A percentile compares a stretch with the other conserved stretches of the same genome.
Evolutionary conservation across 805 yeast species (phyloP).

Genomic region (Ogataea naganishii): DNA sequence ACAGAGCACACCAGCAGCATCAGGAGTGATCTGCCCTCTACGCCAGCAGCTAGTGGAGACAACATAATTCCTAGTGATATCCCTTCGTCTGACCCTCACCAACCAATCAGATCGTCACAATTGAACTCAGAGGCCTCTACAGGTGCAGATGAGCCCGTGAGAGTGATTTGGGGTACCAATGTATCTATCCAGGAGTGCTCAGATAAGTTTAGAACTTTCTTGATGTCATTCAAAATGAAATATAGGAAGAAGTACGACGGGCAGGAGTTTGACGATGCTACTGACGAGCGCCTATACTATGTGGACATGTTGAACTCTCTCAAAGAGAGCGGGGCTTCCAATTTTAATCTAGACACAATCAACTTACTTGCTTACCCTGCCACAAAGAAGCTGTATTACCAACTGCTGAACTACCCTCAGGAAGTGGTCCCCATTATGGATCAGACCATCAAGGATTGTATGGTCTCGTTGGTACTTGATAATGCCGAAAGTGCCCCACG

Average conservation of each 20-base stretch:
- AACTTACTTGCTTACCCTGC: slow-evolving; percentile 70
- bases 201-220: slow-evolving; percentile 69
- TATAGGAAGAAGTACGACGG: slow-evolving; percentile 53
- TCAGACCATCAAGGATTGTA: slow-evolving; percentile 84
- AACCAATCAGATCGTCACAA: slow-evolving; percentile 6
- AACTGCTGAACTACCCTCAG: slow-evolving; percentile 87
- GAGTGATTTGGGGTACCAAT: slow-evolving; percentile 98
- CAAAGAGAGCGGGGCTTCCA: slow-evolving; percentile 72
- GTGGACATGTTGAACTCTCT: slow-evolving; percentile 64
- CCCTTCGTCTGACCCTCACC: slow-evolving; percentile 1
- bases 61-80: slow-evolving; percentile 2
- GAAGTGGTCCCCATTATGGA: slow-evolving; percentile 98
- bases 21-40: slow-evolving; percentile 12
- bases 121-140: slow-evolving; percentile 16
- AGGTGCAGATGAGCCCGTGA: slow-evolving; percentile 57
- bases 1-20: slow-evolving; percentile 25
- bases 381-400: slow-evolving; percentile 74
- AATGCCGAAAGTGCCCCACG: slow-evolving; percentile 26
- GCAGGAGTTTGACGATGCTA: slow-evolving; percentile 26
- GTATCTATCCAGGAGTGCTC: slow-evolving; percentile 87
- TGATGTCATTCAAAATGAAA: slow-evolving; percentile 75
- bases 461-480: slow-evolving; percentile 65
- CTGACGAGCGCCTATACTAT: slow-evolving; percentile 69
- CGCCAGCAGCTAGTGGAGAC: slow-evolving; percentile 13
- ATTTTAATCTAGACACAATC: slow-evolving; percentile 75